A percentile compares a stretch with the other conserved stretches of the same genome.
Evolutionary conservation across 805 yeast genomes (phyloP).

Genomic region (Lachancea sp.): DNA sequence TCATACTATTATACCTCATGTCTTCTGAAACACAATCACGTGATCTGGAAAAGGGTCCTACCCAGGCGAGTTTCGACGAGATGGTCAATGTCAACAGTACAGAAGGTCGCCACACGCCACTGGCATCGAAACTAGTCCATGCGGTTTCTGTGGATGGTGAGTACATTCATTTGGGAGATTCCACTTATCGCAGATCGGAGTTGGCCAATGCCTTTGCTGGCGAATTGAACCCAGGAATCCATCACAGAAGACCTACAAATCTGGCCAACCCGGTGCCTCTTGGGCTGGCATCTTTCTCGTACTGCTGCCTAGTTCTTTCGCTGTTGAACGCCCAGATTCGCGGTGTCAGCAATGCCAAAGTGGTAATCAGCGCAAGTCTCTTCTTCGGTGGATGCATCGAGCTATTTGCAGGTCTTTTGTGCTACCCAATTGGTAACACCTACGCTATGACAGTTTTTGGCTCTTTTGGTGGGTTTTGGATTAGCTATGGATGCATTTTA

Average conservation of each 20-base stretch:
- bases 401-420: constrained; percentile 68
- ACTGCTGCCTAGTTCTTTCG: constrained; percentile 50
- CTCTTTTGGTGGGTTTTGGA: constrained; percentile 68
- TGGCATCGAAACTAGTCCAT: constrained; percentile 12
- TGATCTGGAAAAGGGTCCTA: constrained; percentile 15
- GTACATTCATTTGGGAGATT: constrained; percentile 36
- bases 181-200: constrained; percentile 45
- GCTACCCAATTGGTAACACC: constrained; percentile 68
- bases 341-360: constrained; percentile 54
- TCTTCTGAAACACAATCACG: neutral
- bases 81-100: constrained; percentile 1
- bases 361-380: constrained; percentile 59
- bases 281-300: constrained; percentile 65
- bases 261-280: constrained; percentile 73
- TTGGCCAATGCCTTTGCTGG: constrained; percentile 62
- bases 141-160: constrained; percentile 32
- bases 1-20: neutral
- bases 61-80: constrained; percentile 11
- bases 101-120: constrained; percentile 3
- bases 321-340: constrained; percentile 59
- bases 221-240: constrained; percentile 39
- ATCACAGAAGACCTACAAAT: constrained; percentile 42
- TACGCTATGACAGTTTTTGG: constrained; percentile 57
- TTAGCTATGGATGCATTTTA: constrained; percentile 59
- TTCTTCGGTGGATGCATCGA: constrained; percentile 73